Evolutionary conservation across 2,329 filamentous ascomycete species (phyloP).

Genomic region (Fusarium humuli): DNA sequence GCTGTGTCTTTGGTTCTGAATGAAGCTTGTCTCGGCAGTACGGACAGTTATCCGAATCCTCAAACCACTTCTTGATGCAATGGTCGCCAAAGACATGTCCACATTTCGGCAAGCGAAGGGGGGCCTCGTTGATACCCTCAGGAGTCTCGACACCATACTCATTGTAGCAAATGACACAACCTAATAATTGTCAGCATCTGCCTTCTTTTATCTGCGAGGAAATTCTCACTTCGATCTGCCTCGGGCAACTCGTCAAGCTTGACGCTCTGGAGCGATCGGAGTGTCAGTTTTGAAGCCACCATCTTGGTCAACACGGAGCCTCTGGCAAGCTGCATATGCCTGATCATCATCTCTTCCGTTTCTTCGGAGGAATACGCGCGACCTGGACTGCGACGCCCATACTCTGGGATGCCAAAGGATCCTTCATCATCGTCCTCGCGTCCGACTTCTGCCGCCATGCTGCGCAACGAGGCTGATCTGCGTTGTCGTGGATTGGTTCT

Average conservation of each 20-base stretch:
- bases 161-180: conserved; percentile 73
- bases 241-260: conserved; percentile 58
- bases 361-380: conserved; percentile 26
- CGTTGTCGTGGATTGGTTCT: conserved; percentile 45
- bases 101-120: conserved; percentile 70
- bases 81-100: conserved; percentile 73
- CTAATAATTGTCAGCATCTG: conserved; percentile 51
- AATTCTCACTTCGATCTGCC: conserved; percentile 60
- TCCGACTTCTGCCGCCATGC: conserved; percentile 38
- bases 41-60: conserved; percentile 71
- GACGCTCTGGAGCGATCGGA: conserved; percentile 61
- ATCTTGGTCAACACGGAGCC: conserved; percentile 58
- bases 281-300: conserved; percentile 61
- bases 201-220: neutral
- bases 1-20: conserved; percentile 56
- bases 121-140: conserved; percentile 67
- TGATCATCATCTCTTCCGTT: conserved; percentile 51
- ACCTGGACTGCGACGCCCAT: conserved; percentile 13
- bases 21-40: conserved; percentile 73
- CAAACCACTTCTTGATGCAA: conserved; percentile 74
- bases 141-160: conserved; percentile 68
- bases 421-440: conserved; percentile 35
- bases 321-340: conserved; percentile 60
- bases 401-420: conserved; percentile 31
- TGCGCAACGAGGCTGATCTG: conserved; percentile 42